A percentile compares a stretch with the other conserved stretches of the same genome.
These are phyloP conservation scores for Cyclotella sp. DNA, from an alignment of 108 stramenopile genomes.

Conservation along the genomic window DNA sequence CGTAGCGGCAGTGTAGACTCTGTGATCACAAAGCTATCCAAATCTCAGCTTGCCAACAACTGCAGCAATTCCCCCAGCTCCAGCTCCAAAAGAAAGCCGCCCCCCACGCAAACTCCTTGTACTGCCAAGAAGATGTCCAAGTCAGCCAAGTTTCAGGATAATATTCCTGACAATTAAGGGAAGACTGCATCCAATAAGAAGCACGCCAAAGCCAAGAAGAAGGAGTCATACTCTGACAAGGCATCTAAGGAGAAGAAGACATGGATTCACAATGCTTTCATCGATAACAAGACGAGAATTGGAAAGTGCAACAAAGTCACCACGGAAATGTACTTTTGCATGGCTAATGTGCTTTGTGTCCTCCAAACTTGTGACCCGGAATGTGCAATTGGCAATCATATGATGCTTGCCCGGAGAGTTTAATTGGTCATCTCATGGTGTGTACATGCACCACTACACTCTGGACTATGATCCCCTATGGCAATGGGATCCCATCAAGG, in stretches of 20 bases:
- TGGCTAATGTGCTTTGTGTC: not conserved
- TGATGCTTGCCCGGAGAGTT: not conserved
- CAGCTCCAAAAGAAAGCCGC: no score
- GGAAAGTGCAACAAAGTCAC: not conserved
- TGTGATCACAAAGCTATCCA: no score
- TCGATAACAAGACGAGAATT: not conserved
- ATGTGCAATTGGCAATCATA: not conserved
- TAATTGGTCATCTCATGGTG: not conserved
- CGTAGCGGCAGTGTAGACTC: no score
- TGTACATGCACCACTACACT: not conserved
- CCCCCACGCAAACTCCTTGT: no score
- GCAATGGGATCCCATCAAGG: not conserved
- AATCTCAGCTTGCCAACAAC: no score
- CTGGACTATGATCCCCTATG: not conserved
- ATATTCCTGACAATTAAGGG: conserved; percentile 7
- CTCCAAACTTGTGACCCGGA: not conserved
- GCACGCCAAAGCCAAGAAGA: not conserved
- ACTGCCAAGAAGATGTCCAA: conserved; percentile 9
- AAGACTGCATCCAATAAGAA: conserved; percentile 6
- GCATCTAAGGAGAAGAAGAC: not conserved
- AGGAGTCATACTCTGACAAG: not conserved
- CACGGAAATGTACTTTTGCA: not conserved
- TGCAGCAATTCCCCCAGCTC: no score
- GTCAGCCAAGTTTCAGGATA: conserved; percentile 10
- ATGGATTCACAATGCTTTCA: not conserved